phyloP scores from a whole-genome alignment of 305 asterid species.

The Salvia sclarea region DNA sequence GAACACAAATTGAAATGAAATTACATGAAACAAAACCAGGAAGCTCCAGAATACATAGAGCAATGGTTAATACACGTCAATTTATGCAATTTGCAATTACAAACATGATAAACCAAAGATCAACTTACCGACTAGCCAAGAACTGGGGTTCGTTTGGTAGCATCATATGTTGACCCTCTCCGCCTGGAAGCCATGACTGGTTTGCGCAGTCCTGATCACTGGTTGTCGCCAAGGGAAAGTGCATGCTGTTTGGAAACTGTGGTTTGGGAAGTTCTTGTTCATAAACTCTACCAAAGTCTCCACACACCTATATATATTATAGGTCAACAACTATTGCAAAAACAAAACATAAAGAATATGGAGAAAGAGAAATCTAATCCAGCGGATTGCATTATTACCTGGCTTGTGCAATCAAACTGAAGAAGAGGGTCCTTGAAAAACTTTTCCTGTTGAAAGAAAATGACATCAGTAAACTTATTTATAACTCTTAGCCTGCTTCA shows the following conservation, averaged over 20 bases:
- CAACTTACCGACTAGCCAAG: constrained; percentile 51
- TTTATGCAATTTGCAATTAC: too few species aligned
- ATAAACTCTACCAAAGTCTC: constrained; percentile 29
- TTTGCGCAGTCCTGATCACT: constrained; percentile 49
- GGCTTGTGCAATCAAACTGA: constrained; percentile 55
- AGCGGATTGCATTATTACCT: constrained; percentile 38
- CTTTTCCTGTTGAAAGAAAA: constrained; percentile 44
- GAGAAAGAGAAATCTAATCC: constrained; percentile 13
- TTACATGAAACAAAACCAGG: neutral
- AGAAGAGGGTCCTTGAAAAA: constrained; percentile 44
- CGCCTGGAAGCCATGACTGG: constrained; percentile 49
- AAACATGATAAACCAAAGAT: neutral
- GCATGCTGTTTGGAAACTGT: constrained; percentile 49
- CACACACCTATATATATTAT: constrained; percentile 29
- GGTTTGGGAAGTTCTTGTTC: constrained; percentile 28
- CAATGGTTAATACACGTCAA: neutral
- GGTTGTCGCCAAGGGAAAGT: constrained; percentile 45
- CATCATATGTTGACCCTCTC: constrained; percentile 50
- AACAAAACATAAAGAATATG: neutral
- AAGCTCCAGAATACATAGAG: neutral
- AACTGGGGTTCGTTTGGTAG: constrained; percentile 50
- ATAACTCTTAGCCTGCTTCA: neutral
- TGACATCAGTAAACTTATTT: neutral
- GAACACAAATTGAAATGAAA: neutral
- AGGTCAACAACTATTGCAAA: neutral